These are phyloP conservation scores for Protomyces macrosporus DNA, from an alignment of 1,139 yeast species.

Conservation along the genomic window DNA sequence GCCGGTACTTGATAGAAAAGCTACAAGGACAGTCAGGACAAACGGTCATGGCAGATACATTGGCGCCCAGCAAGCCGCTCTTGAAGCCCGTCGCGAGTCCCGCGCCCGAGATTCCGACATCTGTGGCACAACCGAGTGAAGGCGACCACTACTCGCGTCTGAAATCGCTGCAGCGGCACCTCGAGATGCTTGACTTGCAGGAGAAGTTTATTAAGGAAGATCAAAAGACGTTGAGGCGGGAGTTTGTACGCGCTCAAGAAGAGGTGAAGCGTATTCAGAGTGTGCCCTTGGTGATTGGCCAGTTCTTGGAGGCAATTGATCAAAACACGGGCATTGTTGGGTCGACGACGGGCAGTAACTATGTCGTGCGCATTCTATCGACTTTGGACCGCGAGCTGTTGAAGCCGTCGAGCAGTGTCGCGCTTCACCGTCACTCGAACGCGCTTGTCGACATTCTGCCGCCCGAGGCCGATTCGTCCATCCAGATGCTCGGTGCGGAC, in stretches of 20 bases:
- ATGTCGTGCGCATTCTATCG: constrained; percentile 88
- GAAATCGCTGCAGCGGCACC: constrained; percentile 82
- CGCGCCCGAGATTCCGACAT: neutral
- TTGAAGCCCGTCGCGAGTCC: neutral
- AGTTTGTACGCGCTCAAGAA: constrained; percentile 92
- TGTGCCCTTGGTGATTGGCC: constrained; percentile 97
- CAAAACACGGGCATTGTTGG: constrained; percentile 95
- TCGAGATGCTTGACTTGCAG: constrained; percentile 62
- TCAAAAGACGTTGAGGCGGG: constrained; percentile 91
- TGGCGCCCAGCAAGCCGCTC: constrained; percentile 5
- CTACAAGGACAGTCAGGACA: too few relatives aligned
- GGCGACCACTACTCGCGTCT: constrained; percentile 71
- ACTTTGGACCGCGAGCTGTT: constrained; percentile 91
- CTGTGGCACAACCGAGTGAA: constrained; percentile 7
- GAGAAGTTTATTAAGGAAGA: constrained; percentile 97
- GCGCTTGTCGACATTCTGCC: constrained; percentile 96
- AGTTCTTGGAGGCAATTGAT: constrained; percentile 94
- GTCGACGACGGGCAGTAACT: constrained; percentile 94
- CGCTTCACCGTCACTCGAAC: constrained; percentile 95
- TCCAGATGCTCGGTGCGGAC: constrained; percentile 88
- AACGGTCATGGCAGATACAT: neutral
- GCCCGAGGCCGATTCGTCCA: constrained; percentile 97
- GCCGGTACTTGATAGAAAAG: too few relatives aligned
- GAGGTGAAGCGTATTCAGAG: constrained; percentile 96
- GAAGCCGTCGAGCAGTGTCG: constrained; percentile 93